Evolutionary conservation across 306 rosid genomes (phyloP).

Genomic region (Casuarina cunninghamiana): DNA sequence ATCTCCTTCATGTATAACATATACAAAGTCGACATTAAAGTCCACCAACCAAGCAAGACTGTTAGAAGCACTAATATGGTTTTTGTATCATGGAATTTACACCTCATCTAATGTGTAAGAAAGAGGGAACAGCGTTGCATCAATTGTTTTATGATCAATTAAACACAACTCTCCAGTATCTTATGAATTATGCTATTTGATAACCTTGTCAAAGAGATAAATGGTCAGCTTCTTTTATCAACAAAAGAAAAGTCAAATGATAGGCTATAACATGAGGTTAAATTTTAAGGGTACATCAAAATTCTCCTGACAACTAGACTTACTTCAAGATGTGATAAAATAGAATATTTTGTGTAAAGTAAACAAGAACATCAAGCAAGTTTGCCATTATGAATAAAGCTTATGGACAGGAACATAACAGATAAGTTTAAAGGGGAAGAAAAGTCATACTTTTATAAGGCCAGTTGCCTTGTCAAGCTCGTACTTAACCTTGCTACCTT

Average conservation of each 20-base stretch:
- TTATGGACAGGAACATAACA: neutral
- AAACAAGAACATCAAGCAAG: neutral
- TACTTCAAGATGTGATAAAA: neutral
- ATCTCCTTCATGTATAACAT: constrained; percentile 20
- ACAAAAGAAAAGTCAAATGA: neutral
- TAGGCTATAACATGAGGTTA: neutral
- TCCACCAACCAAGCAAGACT: constrained; percentile 2
- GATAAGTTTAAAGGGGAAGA: neutral
- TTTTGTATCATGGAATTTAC: neutral
- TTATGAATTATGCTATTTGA: neutral
- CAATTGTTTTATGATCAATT: neutral
- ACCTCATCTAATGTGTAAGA: too few species aligned
- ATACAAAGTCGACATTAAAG: constrained; percentile 9
- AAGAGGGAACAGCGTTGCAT: neutral
- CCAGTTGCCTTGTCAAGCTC: constrained; percentile 92
- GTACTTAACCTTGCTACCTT: constrained; percentile 95
- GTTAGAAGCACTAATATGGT: neutral
- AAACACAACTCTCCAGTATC: neutral
- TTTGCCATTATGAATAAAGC: neutral
- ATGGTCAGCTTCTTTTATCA: neutral
- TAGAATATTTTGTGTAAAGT: neutral
- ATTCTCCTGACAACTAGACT: neutral
- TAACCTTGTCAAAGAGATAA: neutral
- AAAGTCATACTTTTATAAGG: constrained; percentile 73
- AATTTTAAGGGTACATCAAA: neutral